phyloP scores from a whole-genome alignment of 352 stramenopile species.

The Phytophthora rubi region DNA sequence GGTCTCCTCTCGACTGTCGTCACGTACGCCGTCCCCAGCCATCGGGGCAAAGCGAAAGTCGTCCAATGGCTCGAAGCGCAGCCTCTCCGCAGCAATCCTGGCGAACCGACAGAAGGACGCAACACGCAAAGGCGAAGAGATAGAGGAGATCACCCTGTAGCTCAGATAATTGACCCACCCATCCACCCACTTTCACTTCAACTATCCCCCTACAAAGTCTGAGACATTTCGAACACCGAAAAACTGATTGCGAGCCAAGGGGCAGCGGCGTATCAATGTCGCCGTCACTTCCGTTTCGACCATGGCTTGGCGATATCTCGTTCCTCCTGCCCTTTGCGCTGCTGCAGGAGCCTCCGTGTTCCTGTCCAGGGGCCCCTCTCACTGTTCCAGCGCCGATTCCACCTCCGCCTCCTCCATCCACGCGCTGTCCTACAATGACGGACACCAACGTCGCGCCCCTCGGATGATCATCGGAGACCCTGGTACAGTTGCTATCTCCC shows the following conservation, averaged over 20 bases:
- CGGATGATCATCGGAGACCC: slow-evolving; percentile 34
- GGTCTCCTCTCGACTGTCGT: slow-evolving; percentile 7
- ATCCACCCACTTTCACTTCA: neutral
- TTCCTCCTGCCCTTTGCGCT: slow-evolving; percentile 8
- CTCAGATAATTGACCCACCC: neutral
- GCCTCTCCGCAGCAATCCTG: slow-evolving; percentile 42
- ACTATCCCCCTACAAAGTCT: neutral
- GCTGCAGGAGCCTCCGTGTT: slow-evolving; percentile 13
- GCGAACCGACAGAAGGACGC: slow-evolving; percentile 44
- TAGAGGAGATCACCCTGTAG: slow-evolving; percentile 50
- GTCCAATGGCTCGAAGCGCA: slow-evolving; percentile 24
- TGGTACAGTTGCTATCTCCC: slow-evolving; percentile 8
- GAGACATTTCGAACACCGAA: slow-evolving; percentile 23
- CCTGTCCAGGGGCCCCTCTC: slow-evolving; percentile 3
- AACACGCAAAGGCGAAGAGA: slow-evolving; percentile 39
- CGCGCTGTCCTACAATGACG: slow-evolving; percentile 29
- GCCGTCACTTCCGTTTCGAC: slow-evolving; percentile 8
- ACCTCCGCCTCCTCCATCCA: slow-evolving; percentile 11
- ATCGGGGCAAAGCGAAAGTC: slow-evolving; percentile 13
- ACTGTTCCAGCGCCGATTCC: slow-evolving; percentile 2
- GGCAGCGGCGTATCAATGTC: slow-evolving; percentile 5
- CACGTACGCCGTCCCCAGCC: slow-evolving; percentile 12
- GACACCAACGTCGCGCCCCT: slow-evolving; percentile 20
- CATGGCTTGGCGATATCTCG: slow-evolving; percentile 25
- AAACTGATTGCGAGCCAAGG: slow-evolving; percentile 3